phyloP scores from a whole-genome alignment of 805 yeast genomes.

The Candida ascalaphidarum region DNA sequence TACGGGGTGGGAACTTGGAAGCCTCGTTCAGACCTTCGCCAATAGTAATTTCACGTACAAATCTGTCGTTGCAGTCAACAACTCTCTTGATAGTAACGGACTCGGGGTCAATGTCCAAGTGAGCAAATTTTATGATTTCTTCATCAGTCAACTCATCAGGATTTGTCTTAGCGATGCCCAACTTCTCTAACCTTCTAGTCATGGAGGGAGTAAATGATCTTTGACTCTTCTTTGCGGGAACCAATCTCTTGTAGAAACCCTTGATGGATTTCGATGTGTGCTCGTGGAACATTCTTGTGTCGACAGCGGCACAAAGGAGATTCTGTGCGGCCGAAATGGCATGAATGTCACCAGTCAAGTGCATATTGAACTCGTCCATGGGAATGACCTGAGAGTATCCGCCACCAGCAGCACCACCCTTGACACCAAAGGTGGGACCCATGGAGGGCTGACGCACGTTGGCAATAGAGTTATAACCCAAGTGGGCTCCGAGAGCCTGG shows the following conservation, averaged over 20 bases:
- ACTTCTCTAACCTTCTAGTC: constrained; percentile 63
- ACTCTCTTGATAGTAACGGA: constrained; percentile 90
- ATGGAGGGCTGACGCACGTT: constrained; percentile 96
- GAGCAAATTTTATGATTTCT: constrained; percentile 67
- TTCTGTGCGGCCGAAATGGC: constrained; percentile 93
- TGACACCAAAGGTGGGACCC: constrained; percentile 99
- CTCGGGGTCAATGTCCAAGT: constrained; percentile 82
- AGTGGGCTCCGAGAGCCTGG: constrained; percentile 93
- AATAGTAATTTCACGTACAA: constrained; percentile 78
- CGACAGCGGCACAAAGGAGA: constrained; percentile 91
- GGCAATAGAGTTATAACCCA: constrained; percentile 77
- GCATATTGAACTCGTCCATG: constrained; percentile 98
- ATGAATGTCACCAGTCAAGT: constrained; percentile 94
- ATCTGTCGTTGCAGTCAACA: constrained; percentile 89
- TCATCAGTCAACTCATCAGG: constrained; percentile 75
- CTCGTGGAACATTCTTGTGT: constrained; percentile 96
- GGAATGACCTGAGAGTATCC: constrained; percentile 97
- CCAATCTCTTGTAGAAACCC: constrained; percentile 76
- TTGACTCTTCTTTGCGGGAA: constrained; percentile 76
- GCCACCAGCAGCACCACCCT: constrained; percentile 99
- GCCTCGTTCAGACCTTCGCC: constrained; percentile 89
- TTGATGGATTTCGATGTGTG: constrained; percentile 68
- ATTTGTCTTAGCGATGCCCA: constrained; percentile 75
- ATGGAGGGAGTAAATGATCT: constrained; percentile 75
- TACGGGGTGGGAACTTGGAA: constrained; percentile 67